phyloP scores from a whole-genome alignment of 2,329 filamentous ascomycete genomes.

The Fusarium sambucinum region DNA sequence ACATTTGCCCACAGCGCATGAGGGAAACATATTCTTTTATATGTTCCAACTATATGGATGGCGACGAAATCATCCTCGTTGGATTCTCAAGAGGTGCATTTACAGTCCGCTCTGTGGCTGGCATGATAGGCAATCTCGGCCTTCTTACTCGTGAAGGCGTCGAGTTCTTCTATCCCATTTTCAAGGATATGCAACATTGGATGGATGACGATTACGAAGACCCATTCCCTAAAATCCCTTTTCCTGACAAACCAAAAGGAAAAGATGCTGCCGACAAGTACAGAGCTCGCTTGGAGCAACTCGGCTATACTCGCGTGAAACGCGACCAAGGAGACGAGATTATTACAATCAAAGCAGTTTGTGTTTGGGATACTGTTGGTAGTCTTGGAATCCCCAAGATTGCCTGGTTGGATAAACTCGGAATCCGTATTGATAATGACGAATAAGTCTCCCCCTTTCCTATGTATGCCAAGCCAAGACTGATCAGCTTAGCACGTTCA shows the following conservation, averaged over 20 bases:
- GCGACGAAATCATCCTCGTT: constrained; percentile 68
- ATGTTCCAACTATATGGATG: constrained; percentile 70
- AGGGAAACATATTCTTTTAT: constrained; percentile 73
- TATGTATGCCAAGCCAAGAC: constrained; percentile 6
- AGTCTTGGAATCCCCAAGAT: constrained; percentile 61
- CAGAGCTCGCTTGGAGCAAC: constrained; percentile 58
- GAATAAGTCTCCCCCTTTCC: constrained; percentile 56
- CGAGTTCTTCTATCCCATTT: constrained; percentile 67
- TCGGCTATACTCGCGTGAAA: constrained; percentile 59
- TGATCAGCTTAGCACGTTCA: constrained; percentile 57
- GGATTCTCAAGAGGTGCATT: constrained; percentile 71
- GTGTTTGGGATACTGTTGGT: constrained; percentile 62
- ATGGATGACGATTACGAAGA: constrained; percentile 59
- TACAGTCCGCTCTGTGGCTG: constrained; percentile 67
- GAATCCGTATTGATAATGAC: constrained; percentile 59
- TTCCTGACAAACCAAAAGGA: constrained; percentile 63
- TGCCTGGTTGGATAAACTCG: constrained; percentile 59
- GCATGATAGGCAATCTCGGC: constrained; percentile 64
- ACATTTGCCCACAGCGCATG: constrained; percentile 57
- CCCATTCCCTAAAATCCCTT: constrained; percentile 61
- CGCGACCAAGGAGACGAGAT: constrained; percentile 56
- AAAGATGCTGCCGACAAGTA: constrained; percentile 58
- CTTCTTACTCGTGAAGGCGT: constrained; percentile 66
- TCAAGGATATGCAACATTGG: constrained; percentile 69
- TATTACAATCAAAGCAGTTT: constrained; percentile 60